Percentiles rank a stretch among this genome's conserved stretches.
Conservation (phyloP, 2,329 filamentous ascomycete species). For the Nemania bipapillata region DNA sequence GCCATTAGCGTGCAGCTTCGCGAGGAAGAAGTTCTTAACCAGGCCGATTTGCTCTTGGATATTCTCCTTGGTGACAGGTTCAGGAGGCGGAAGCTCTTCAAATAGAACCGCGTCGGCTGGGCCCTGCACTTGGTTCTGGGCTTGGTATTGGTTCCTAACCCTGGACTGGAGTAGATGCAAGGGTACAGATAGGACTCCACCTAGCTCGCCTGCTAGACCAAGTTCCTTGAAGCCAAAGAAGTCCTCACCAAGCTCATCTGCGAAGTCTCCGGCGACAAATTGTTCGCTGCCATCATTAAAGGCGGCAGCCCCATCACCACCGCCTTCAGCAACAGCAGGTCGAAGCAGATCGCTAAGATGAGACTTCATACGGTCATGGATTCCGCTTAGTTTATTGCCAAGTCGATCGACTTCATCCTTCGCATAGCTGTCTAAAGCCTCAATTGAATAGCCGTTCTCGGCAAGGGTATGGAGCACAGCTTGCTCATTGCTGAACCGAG, state of each 20-base stretch:
- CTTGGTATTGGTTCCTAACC: constrained; percentile 85
- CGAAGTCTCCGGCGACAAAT: constrained; percentile 95
- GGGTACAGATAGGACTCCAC: constrained; percentile 88
- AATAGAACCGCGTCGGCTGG: constrained; percentile 71
- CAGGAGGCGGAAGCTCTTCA: constrained; percentile 73
- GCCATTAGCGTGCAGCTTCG: constrained; percentile 84
- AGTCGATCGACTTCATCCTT: constrained; percentile 93
- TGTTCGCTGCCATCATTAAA: constrained; percentile 98
- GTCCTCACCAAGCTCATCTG: constrained; percentile 96
- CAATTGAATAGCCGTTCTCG: constrained; percentile 84
- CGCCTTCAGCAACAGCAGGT: constrained; percentile 83
- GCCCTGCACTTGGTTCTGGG: constrained; percentile 73
- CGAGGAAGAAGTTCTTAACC: constrained; percentile 89
- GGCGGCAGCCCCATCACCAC: constrained; percentile 81
- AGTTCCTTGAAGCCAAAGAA: constrained; percentile 99
- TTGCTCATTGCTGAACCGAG: constrained; percentile 83
- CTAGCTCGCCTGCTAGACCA: constrained; percentile 90
- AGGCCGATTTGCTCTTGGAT: constrained; percentile 85
- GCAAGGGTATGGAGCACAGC: constrained; percentile 85
- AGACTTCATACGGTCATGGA: constrained; percentile 94
- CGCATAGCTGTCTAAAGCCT: constrained; percentile 83
- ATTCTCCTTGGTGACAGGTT: constrained; percentile 81
- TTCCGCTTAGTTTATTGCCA: constrained; percentile 77
- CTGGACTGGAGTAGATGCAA: constrained; percentile 92
- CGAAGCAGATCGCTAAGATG: constrained; percentile 93